phyloP scores from a whole-genome alignment of 768 basidiomycete genomes.

The Trametopsis cervina region DNA sequence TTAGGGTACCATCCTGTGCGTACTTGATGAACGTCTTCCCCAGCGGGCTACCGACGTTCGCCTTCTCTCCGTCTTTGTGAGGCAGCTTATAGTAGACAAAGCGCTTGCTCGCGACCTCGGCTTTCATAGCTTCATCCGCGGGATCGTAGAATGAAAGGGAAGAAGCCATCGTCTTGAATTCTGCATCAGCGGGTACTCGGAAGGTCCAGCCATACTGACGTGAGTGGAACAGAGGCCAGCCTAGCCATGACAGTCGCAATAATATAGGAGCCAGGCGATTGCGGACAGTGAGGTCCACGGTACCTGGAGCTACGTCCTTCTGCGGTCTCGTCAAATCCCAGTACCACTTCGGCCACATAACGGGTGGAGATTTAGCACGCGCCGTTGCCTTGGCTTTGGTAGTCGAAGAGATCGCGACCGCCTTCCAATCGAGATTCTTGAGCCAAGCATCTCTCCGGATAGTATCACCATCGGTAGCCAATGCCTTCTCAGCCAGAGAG shows the following conservation, averaged over 20 bases:
- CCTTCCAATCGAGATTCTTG: constrained; percentile 62
- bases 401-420: neutral
- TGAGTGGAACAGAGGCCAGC: constrained; percentile 78
- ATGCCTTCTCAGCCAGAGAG: constrained; percentile 29
- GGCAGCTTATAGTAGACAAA: constrained; percentile 87
- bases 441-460: constrained; percentile 44
- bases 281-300: constrained; percentile 79
- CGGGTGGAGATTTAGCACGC: constrained; percentile 29
- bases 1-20: constrained; percentile 80
- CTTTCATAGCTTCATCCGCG: constrained; percentile 51
- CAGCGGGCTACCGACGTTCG: constrained; percentile 92
- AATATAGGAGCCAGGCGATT: constrained; percentile 81
- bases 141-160: constrained; percentile 42
- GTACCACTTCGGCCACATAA: constrained; percentile 95
- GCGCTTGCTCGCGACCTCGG: constrained; percentile 39
- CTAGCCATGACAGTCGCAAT: constrained; percentile 81
- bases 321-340: constrained; percentile 81
- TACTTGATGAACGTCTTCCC: constrained; percentile 85
- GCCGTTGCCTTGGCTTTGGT: neutral
- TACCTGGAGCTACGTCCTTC: constrained; percentile 58
- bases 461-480: neutral
- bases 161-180: constrained; percentile 37
- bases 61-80: constrained; percentile 90
- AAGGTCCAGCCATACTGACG: constrained; percentile 90
- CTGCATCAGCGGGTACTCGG: constrained; percentile 48